Evolutionary conservation across 371 early-diverging fungal genomes (phyloP).

Genomic region (Capniomyces stellatus): DNA sequence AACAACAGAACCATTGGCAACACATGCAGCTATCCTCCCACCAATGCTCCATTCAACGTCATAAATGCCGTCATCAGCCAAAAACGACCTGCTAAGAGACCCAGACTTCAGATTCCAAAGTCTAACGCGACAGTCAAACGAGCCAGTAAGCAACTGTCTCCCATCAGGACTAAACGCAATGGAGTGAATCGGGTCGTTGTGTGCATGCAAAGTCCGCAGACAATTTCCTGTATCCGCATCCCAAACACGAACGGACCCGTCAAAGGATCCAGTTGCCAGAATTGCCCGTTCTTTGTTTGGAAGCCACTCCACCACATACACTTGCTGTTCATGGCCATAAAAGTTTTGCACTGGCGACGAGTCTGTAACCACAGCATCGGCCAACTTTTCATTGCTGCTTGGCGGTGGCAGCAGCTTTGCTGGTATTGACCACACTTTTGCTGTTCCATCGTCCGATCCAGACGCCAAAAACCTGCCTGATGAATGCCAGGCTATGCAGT

Average conservation of each 20-base stretch:
- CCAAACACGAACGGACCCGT: conserved; percentile 79
- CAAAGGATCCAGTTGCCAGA: conserved; percentile 72
- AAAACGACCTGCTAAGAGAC: conserved; percentile 38
- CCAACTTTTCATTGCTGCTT: conserved; percentile 2
- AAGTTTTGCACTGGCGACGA: conserved; percentile 33
- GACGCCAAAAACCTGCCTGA: conserved; percentile 66
- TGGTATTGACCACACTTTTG: conserved; percentile 40
- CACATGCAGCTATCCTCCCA: conserved; percentile 18
- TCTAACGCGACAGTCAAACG: conserved; percentile 62
- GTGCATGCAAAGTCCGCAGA: conserved; percentile 51
- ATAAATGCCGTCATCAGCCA: conserved; percentile 53
- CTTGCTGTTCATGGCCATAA: conserved; percentile 51
- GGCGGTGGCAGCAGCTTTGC: not conserved
- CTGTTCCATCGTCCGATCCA: conserved; percentile 79
- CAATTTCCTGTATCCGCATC: conserved; percentile 52
- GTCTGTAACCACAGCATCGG: not conserved
- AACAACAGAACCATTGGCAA: conserved; percentile 17
- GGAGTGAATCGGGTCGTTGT: conserved; percentile 64
- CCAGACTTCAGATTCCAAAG: conserved; percentile 70
- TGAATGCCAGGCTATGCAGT: conserved; percentile 77
- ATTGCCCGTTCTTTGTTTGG: conserved; percentile 31
- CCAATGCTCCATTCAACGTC: conserved; percentile 45
- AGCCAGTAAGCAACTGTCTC: conserved; percentile 61
- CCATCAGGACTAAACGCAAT: conserved; percentile 78
- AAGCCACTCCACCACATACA: conserved; percentile 61